Conservation (phyloP, 1,284 basidiomycete genomes). For the Amylostereum areolatum region DNA sequence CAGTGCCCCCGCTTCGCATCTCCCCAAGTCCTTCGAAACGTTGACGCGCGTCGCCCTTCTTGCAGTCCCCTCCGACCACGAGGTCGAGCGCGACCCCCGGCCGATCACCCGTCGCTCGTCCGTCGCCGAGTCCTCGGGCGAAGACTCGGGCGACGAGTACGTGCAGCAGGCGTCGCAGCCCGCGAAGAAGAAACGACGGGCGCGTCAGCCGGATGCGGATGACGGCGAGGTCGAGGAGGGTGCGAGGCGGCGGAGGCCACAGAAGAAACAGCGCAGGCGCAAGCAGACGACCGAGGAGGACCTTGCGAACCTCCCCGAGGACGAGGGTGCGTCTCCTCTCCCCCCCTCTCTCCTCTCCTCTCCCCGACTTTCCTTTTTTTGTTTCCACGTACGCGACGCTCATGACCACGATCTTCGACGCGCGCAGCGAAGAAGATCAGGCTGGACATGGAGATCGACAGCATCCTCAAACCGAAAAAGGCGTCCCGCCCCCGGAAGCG, state of each 20-base stretch:
- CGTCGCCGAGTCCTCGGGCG: constrained; percentile 44
- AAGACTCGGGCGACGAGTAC: constrained; percentile 65
- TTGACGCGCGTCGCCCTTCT: not conserved
- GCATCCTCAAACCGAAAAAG: constrained; percentile 80
- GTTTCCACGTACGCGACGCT: no score
- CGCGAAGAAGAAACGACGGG: constrained; percentile 42
- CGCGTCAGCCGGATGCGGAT: constrained; percentile 21
- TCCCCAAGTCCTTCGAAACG: not conserved
- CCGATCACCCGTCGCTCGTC: constrained; percentile 18
- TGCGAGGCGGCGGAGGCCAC: constrained; percentile 36
- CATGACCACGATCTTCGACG: no score
- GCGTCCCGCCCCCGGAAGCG: constrained; percentile 54
- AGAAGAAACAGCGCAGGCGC: constrained; percentile 44
- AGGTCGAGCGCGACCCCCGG: constrained; percentile 17
- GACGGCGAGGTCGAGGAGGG: constrained; percentile 35
- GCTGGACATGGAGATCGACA: constrained; percentile 73
- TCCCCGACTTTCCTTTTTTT: no score
- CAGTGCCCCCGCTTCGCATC: constrained; percentile 6
- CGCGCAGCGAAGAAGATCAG: constrained; percentile 52
- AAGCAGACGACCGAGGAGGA: constrained; percentile 54
- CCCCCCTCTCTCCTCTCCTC: no score
- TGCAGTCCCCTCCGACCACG: constrained; percentile 21
- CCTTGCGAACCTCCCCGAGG: constrained; percentile 58
- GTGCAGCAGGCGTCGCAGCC: constrained; percentile 44
- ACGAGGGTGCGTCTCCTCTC: constrained; percentile 49